A percentile compares a stretch with the other conserved stretches of the same genome.
Evolutionary conservation across 768 basidiomycete genomes (phyloP).

Genomic region (Leucocoprinus sp.): DNA sequence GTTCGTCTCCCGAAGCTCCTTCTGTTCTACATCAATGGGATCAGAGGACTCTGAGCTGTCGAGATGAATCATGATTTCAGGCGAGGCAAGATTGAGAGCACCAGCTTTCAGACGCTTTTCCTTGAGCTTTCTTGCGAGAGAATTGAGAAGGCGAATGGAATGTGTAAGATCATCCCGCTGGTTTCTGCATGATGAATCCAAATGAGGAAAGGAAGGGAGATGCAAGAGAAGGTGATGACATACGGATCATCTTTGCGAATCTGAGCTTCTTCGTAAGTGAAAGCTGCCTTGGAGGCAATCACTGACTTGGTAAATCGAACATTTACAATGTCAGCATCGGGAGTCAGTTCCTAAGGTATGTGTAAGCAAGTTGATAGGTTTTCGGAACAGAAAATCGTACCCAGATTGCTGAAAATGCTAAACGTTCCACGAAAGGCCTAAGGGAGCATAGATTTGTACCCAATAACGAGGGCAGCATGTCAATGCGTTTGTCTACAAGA

Average conservation of each 20-base stretch:
- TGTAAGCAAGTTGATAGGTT: neutral
- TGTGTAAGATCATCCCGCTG: constrained; percentile 74
- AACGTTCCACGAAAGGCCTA: constrained; percentile 82
- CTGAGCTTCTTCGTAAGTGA: constrained; percentile 97
- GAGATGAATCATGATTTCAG: constrained; percentile 95
- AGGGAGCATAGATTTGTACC: constrained; percentile 96
- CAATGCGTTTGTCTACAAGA: constrained; percentile 95
- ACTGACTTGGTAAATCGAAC: constrained; percentile 94
- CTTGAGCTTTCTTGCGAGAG: constrained; percentile 77
- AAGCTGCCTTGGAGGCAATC: constrained; percentile 91
- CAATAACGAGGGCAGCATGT: constrained; percentile 91
- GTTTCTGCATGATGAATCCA: constrained; percentile 35
- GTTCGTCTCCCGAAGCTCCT: constrained; percentile 87
- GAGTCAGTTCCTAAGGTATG: constrained; percentile 68
- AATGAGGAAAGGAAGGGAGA: neutral
- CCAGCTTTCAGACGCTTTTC: constrained; percentile 87
- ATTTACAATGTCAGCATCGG: constrained; percentile 82
- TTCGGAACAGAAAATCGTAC: constrained; percentile 32
- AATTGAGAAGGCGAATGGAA: constrained; percentile 83
- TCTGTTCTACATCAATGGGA: constrained; percentile 96
- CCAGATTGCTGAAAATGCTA: constrained; percentile 97
- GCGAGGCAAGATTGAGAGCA: constrained; percentile 96
- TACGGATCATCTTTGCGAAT: constrained; percentile 87
- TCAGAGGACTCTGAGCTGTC: constrained; percentile 91
- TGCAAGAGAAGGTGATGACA: constrained; percentile 22